Evolutionary conservation across 805 yeast species (phyloP).

Genomic region (Ogataea kodamae): DNA sequence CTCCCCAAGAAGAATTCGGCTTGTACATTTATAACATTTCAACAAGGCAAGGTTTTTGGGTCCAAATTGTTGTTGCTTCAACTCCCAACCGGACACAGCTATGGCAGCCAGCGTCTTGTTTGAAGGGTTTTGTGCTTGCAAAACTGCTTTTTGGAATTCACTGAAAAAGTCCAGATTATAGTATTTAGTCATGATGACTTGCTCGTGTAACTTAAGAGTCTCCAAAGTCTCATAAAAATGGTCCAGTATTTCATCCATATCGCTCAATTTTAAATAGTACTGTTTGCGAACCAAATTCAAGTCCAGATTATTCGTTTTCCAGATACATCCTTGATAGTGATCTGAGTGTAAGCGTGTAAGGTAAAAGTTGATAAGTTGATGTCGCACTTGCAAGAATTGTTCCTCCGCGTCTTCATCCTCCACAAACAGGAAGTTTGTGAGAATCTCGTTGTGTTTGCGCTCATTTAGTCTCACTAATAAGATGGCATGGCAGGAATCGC

Average conservation of each 20-base stretch:
- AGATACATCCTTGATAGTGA: constrained; percentile 30
- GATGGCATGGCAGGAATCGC: constrained; percentile 33
- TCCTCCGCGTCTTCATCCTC: constrained; percentile 25
- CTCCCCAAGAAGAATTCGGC: constrained; percentile 32
- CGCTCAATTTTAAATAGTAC: constrained; percentile 26
- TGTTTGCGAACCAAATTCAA: constrained; percentile 20
- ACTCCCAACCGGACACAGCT: constrained; percentile 37
- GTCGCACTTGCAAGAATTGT: constrained; percentile 14
- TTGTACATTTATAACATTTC: constrained; percentile 34
- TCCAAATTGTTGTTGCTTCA: constrained; percentile 28
- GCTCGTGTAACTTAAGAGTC: constrained; percentile 14
- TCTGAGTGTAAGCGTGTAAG: constrained; percentile 24
- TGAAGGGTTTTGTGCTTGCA: constrained; percentile 14
- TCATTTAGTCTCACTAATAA: constrained; percentile 29
- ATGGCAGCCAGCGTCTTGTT: constrained; percentile 17
- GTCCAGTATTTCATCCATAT: constrained; percentile 23
- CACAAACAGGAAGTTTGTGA: constrained; percentile 17
- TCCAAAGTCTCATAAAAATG: constrained; percentile 18
- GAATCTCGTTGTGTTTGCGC: constrained; percentile 9
- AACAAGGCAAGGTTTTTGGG: constrained; percentile 28
- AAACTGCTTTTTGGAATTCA: constrained; percentile 12
- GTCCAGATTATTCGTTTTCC: constrained; percentile 19
- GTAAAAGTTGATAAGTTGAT: constrained; percentile 27
- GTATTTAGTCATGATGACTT: constrained; percentile 15
- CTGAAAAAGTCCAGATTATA: constrained; percentile 25